Percentiles rank a stretch among this genome's conserved stretches.
Conservation (phyloP, 1,284 basidiomycete species). For the Tylopilus sp. region DNA sequence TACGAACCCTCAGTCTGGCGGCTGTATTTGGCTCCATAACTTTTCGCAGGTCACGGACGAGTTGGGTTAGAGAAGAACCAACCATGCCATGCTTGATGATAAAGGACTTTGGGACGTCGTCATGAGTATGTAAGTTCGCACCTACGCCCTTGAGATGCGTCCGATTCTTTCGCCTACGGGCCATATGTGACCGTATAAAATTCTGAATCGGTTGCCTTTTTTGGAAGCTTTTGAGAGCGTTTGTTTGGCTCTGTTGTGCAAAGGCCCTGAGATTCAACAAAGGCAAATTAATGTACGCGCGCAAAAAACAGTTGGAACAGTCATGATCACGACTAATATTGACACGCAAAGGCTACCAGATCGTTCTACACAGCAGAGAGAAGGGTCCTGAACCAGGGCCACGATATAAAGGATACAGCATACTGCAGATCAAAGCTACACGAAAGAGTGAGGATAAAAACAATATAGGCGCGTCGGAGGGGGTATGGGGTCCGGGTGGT, state of each 20-base stretch:
- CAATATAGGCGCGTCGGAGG: neutral
- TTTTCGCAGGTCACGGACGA: slow-evolving; percentile 90
- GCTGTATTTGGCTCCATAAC: slow-evolving; percentile 99
- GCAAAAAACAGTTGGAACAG: too few species aligned
- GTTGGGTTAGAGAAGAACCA: slow-evolving; percentile 79
- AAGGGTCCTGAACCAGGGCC: slow-evolving; percentile 6
- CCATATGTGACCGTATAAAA: slow-evolving; percentile 37
- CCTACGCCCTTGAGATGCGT: slow-evolving; percentile 75
- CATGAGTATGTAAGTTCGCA: slow-evolving; percentile 32
- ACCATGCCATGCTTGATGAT: slow-evolving; percentile 96
- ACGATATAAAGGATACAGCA: slow-evolving; percentile 27
- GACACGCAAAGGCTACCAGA: slow-evolving; percentile 5
- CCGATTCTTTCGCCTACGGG: slow-evolving; percentile 76
- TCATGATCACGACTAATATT: slow-evolving; percentile 2
- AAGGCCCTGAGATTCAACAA: neutral
- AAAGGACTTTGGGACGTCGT: slow-evolving; percentile 67
- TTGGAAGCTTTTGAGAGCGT: slow-evolving; percentile 6
- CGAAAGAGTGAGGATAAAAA: slow-evolving; percentile 4
- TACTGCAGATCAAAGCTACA: slow-evolving; percentile 32
- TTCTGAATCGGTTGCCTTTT: slow-evolving; percentile 21
- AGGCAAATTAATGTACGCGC: neutral
- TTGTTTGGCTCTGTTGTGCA: slow-evolving; percentile 27
- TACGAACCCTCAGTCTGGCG: slow-evolving; percentile 74
- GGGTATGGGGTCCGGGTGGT: slow-evolving; percentile 10
- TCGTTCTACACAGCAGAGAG: slow-evolving; percentile 14